Evolutionary conservation across 768 basidiomycete species (phyloP).

Genomic region (Lentinula raphanica): DNA sequence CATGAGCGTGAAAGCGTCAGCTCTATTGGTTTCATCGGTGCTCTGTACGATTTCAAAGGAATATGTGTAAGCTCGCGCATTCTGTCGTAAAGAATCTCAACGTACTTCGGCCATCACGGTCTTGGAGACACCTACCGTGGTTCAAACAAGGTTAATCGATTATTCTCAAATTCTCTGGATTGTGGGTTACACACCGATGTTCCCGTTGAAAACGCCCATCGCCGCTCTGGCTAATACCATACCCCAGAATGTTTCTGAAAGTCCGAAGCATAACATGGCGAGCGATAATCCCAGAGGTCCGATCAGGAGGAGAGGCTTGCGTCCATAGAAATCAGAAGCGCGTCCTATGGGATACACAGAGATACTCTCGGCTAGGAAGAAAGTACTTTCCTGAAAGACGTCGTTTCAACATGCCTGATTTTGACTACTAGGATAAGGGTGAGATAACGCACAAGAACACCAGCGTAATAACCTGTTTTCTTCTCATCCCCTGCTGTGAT

Average conservation of each 20-base stretch:
- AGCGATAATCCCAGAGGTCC: conserved; percentile 24
- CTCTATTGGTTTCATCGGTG: conserved; percentile 23
- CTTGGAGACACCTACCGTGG: conserved; percentile 20
- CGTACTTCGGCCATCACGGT: conserved; percentile 27
- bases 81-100: neutral
- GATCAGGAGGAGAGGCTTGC: conserved; percentile 24
- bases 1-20: conserved; percentile 23
- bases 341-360: conserved; percentile 24
- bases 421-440: neutral
- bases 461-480: conserved; percentile 18
- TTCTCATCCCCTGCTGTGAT: conserved; percentile 14
- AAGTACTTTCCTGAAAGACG: conserved; percentile 24
- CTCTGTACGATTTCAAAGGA: conserved; percentile 14
- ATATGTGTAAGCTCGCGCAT: neutral
- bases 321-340: conserved; percentile 25
- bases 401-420: neutral
- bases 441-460: conserved; percentile 13
- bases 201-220: conserved; percentile 27
- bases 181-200: conserved; percentile 17
- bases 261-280: conserved; percentile 23
- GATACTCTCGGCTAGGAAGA: conserved; percentile 22
- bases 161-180: neutral
- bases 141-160: neutral
- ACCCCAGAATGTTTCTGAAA: conserved; percentile 20
- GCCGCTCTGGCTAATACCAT: conserved; percentile 19